Percentiles rank a stretch among this genome's conserved stretches.
Conservation (phyloP, 2,329 filamentous ascomycete species). For the Pestalotiopsis fici region DNA sequence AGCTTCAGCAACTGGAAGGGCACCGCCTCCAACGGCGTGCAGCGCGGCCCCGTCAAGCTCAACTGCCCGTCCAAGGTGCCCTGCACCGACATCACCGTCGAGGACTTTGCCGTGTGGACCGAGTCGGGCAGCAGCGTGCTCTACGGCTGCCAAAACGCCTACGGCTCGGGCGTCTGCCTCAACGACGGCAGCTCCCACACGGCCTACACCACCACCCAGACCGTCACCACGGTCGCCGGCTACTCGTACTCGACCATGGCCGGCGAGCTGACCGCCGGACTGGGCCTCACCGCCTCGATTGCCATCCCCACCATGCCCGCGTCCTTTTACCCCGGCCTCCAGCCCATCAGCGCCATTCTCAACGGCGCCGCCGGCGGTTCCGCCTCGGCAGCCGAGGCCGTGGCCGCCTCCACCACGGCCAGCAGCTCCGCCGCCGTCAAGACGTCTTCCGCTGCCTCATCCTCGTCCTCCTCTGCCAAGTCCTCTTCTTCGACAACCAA, state of each 20-base stretch:
- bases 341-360: slow-evolving; percentile 15
- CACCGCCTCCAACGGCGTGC: slow-evolving; percentile 46
- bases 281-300: slow-evolving; percentile 18
- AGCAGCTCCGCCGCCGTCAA: neutral
- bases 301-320: slow-evolving; percentile 18
- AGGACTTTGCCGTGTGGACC: slow-evolving; percentile 54
- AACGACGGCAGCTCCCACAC: slow-evolving; percentile 11
- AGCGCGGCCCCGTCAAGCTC: slow-evolving; percentile 54
- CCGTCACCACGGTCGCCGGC: slow-evolving; percentile 13
- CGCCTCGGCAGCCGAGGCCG: neutral
- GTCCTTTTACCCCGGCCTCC: slow-evolving; percentile 12
- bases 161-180: slow-evolving; percentile 19
- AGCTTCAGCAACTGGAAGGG: slow-evolving; percentile 58
- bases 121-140: slow-evolving; percentile 40
- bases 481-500: neutral
- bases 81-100: slow-evolving; percentile 52
- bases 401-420: neutral
- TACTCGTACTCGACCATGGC: slow-evolving; percentile 22
- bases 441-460: neutral
- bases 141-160: slow-evolving; percentile 41
- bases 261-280: slow-evolving; percentile 15
- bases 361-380: neutral
- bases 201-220: slow-evolving; percentile 18
- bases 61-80: slow-evolving; percentile 50
- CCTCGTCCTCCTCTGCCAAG: neutral